Evolutionary conservation across 2,329 filamentous ascomycete species (phyloP), one percentile per base, ranked within the genome.

Genomic region (Ophiostoma sp.): DNA sequence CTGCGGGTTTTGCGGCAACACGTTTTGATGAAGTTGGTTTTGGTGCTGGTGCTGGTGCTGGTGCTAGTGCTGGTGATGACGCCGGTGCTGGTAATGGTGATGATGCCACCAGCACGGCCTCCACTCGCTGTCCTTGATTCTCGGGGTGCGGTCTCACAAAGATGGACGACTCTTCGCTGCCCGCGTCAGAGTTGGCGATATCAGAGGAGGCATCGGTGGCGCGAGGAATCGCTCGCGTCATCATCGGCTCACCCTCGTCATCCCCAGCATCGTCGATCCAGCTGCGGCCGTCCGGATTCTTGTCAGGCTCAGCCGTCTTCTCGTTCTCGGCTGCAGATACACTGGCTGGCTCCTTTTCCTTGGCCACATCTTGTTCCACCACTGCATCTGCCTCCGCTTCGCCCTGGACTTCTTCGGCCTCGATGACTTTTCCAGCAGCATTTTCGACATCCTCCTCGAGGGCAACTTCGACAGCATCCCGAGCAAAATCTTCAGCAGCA

Each of bases 21-120:
- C 49, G 49, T 36, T 55, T 55, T 18, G 8, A 3, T 27, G 62
- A 8, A 27, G 62, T n/a, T 12, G 40, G 60, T 18, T 4, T 49
- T 36, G 63, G 5, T 4, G 65, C 60, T 9, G 52, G 44, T 14
- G 70, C 58, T 2, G 68, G 64, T 16, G 64, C 75, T 73, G 60
- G 73, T 69, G 62, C 49, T 55, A 11, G 42, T 44, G 42, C 42
- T 44, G 42, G 42, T 44, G 42, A 2, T 44, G 42, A 12, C 12
- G 42, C 42, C 12, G 42, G 42, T 44, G 42, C 5, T 44, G 42
- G 42, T 45, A 12, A 3, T 45, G 42, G 42, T 45, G 42, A 8
- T 11, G 42, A 45, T 45, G 42, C 42, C 4, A 11, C 42, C 2
- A 4, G 42, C 4, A 11, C 47, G 8, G 14, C 49, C 8, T 55